Evolutionary conservation across 768 basidiomycete genomes (phyloP), one percentile per base, ranked within the genome.

Genomic region (Sarcodon aspratus): DNA sequence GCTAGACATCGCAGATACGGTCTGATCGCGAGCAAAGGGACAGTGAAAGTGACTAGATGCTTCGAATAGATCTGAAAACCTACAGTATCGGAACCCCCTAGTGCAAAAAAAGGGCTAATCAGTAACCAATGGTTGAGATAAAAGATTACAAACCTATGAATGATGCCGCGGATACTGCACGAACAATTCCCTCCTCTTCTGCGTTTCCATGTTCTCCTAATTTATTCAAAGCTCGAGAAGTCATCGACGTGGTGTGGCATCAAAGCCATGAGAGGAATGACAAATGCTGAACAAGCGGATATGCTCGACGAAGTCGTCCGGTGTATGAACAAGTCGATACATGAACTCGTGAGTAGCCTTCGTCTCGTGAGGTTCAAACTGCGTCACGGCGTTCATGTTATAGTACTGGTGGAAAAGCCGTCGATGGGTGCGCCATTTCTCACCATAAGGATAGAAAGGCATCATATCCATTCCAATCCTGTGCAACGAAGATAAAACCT

Each of bases 1-100:
- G 2, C 60, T 52, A 9, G 54, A 51, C 1, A 70, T 44, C 1
- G 63, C 53, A 5, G 62, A 59, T 33, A 58, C 63, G 1, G 65
- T 69, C 67, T 69, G 21, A 5, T 27, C 5, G 21, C 21, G 21
- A 27, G 21, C 21, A 3, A 2, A n/a, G n/a, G 5, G 21, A 27
- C 21, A 5, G 21, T 27, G 21, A 27, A 27, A 27, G 21, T 27
- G 21, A 27, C 21, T 27, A 27, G 21, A 27, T 27, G 5, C 21
- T 27, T 27, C 5, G 21, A n/a, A n/a, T n/a, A n/a, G n/a, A 27
- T 27, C 21, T 27, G 21, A 27, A 27, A 2, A 27, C 21, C 21
- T 27, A 27, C 21, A 27, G 21, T 27, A 27, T 27, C 21, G 21
- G 21, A 27, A 27, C 21, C 21, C 21, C 21, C 21, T 27, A 5